Conservation (phyloP, 306 rosid genomes). For the Spatholobus suberectus region DNA sequence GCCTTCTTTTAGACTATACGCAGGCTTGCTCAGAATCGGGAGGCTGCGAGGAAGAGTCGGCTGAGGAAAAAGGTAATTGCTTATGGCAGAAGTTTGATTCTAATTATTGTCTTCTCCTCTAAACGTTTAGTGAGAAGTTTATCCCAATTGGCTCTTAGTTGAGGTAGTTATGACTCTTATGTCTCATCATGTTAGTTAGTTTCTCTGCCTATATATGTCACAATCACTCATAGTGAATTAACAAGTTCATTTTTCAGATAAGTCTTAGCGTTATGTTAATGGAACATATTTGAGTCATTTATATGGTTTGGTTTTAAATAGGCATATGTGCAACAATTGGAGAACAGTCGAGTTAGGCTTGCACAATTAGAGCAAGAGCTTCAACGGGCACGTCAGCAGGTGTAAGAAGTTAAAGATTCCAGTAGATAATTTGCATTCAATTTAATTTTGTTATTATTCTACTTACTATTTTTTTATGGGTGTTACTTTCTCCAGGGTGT, state of each 20-base stretch:
- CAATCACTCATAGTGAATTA: not conserved
- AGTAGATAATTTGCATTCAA: not conserved
- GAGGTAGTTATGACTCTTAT: not conserved
- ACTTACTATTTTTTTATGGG: not conserved
- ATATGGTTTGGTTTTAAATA: slow-evolving; percentile 65
- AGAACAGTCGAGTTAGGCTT: slow-evolving; percentile 70
- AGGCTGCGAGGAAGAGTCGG: slow-evolving; percentile 91
- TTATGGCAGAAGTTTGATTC: not conserved
- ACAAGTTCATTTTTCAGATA: not conserved
- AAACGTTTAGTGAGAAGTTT: not conserved
- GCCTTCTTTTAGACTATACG: slow-evolving; percentile 58
- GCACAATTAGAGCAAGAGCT: slow-evolving; percentile 82
- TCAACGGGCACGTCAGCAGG: slow-evolving; percentile 80
- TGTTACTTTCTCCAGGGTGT: slow-evolving; percentile 52
- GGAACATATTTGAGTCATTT: slow-evolving; percentile 51
- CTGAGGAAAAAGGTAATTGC: slow-evolving; percentile 78
- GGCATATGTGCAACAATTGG: slow-evolving; percentile 93
- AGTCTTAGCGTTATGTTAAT: not conserved
- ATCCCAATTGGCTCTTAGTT: not conserved
- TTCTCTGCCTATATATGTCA: not conserved
- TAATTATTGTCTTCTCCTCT: not conserved
- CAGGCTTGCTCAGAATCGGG: slow-evolving; percentile 85
- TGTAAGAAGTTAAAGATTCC: slow-evolving; percentile 35
- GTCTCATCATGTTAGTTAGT: not conserved
- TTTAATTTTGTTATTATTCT: not conserved